Base-by-base conservation (phyloP, 169 alveolate species). In the Eimeria necatrix region DNA sequence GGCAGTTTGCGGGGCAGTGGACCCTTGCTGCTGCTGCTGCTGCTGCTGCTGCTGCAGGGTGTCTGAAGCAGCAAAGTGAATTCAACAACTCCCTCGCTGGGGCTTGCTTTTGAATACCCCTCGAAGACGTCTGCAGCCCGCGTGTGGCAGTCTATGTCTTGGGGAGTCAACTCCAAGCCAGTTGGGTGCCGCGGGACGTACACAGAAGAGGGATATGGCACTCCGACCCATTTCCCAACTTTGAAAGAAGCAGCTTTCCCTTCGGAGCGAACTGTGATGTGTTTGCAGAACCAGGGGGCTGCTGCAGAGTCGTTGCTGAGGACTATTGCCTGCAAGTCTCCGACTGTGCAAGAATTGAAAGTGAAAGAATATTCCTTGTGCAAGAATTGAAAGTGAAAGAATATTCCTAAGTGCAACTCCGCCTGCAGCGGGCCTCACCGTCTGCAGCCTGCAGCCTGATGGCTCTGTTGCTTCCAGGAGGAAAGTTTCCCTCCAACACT, bases 81-180 rank as follows among this genome's bases (percentile, higher is more conserved):
- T n/a, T 20, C 4, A 9, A 16, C 4, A 8, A 8, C 32, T 80
- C 24, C 10, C 3, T 41, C 41, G 41, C 41, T 32, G 2, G 41
- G 41, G 2, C 5, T 12, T 73, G 56, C 60, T 18, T 51, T 8
- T n/a, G 26, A 68, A 60, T 74, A 94, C 96, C 90, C 96, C 85
- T 97, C 96, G 89, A 94, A 96, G 81, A 97, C 91, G 84, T 97
- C 98, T 46, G 96, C 95, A 52, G 97, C 98, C 56, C 98, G 96
- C 59, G 98, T 96, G 94, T 97, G 97, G 87, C 98, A 97, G 89
- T 97, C 98, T 49, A 97, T 92, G 51, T 97, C 98, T 96, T 97
- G 97, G n/a, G 98, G 96, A 26, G 97, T 93, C 88, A 97, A 91
- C 26, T 97, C 98, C 24, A 93, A 61, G 64, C 94, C 96, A 46